These are phyloP conservation scores for Vitis amurensis DNA, from an alignment of 164 flowering plant genomes.

Conservation along the genomic window DNA sequence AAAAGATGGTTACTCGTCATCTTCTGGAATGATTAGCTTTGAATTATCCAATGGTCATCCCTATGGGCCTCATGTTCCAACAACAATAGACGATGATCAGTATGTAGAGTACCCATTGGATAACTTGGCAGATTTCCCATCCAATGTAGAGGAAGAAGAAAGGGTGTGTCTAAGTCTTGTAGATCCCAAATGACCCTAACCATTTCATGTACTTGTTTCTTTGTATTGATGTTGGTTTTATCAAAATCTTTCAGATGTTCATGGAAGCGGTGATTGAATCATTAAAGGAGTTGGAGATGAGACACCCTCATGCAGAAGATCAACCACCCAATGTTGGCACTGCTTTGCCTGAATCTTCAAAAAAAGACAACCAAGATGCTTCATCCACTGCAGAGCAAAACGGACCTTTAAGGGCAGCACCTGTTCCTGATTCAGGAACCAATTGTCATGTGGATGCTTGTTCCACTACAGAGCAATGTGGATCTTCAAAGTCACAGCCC, in stretches of 20 bases:
- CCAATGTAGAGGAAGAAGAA: slow-evolving; percentile 84
- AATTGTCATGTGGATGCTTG: neutral
- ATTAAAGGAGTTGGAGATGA: slow-evolving; percentile 62
- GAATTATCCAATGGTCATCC: slow-evolving; percentile 72
- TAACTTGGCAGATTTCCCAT: slow-evolving; percentile 64
- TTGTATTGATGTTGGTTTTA: neutral
- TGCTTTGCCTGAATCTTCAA: slow-evolving; percentile 19
- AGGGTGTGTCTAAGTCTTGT: slow-evolving; percentile 37
- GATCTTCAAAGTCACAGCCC: slow-evolving; percentile 14
- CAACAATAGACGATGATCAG: slow-evolving; percentile 64
- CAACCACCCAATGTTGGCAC: slow-evolving; percentile 18
- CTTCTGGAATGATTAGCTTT: slow-evolving; percentile 78
- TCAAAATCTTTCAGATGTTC: slow-evolving; percentile 58
- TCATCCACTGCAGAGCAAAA: slow-evolving; percentile 20
- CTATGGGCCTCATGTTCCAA: slow-evolving; percentile 59
- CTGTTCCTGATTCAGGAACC: no score
- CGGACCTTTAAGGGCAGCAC: neutral
- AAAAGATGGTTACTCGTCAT: slow-evolving; percentile 46
- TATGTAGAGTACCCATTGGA: slow-evolving; percentile 80
- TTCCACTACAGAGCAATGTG: neutral
- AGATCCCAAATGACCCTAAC: no score
- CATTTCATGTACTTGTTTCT: neutral
- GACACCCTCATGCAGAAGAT: slow-evolving; percentile 34
- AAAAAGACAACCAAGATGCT: slow-evolving; percentile 22
- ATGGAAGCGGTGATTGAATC: slow-evolving; percentile 85